A percentile compares a stretch with the other conserved stretches of the same genome.
Conservation (phyloP, 768 basidiomycete species). For the Suillus discolor region DNA sequence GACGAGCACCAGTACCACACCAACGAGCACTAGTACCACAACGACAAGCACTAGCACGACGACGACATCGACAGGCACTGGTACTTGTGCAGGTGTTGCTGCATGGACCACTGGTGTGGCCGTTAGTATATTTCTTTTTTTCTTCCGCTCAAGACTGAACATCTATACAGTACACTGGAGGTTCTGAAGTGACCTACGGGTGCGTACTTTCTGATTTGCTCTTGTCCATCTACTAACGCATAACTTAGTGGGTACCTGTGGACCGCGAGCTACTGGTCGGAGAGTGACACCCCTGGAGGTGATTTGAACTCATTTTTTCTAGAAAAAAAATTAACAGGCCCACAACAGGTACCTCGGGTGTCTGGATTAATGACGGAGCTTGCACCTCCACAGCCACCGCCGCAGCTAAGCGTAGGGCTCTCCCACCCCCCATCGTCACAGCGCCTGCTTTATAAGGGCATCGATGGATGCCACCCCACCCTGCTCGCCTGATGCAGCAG, state of each 20-base stretch:
- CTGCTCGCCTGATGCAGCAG: neutral
- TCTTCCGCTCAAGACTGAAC: neutral
- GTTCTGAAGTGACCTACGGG: slow-evolving; percentile 43
- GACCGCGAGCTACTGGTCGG: slow-evolving; percentile 49
- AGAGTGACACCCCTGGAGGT: slow-evolving; percentile 39
- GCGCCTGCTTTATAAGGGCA: slow-evolving; percentile 9
- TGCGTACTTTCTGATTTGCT: slow-evolving; percentile 21
- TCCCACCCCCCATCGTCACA: slow-evolving; percentile 6
- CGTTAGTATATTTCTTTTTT: slow-evolving; percentile 28
- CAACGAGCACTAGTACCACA: slow-evolving; percentile 10
- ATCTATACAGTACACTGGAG: slow-evolving; percentile 42
- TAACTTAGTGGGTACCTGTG: slow-evolving; percentile 44
- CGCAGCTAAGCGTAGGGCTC: neutral
- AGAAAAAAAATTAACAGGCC: neutral
- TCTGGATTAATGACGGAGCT: slow-evolving; percentile 60
- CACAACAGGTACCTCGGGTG: slow-evolving; percentile 45
- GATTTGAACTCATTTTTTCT: neutral
- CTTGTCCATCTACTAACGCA: neutral
- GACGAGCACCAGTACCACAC: neutral
- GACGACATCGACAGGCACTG: slow-evolving; percentile 23
- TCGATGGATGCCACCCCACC: neutral
- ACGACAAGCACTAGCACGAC: slow-evolving; percentile 7
- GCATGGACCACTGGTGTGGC: slow-evolving; percentile 41
- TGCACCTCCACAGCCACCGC: slow-evolving; percentile 34
- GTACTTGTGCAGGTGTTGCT: slow-evolving; percentile 41